Evolutionary conservation across 345 rosid genomes (phyloP).

Genomic region (Clausena lansium): DNA sequence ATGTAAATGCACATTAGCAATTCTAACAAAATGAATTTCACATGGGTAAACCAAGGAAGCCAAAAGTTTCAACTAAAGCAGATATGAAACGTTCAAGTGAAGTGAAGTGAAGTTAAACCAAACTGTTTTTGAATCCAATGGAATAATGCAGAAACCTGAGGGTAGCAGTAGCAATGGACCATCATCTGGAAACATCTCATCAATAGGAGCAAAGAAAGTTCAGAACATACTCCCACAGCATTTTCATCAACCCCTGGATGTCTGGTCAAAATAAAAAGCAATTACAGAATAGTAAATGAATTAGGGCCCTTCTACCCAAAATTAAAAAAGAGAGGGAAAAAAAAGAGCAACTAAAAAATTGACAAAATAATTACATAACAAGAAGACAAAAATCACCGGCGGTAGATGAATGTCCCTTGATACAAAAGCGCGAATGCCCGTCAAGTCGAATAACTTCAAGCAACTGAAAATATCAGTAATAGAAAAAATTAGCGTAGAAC

Average conservation of each 20-base stretch:
- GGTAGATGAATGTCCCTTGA: slow-evolving; percentile 91
- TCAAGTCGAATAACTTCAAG: slow-evolving; percentile 94
- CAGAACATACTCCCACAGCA: slow-evolving; percentile 88
- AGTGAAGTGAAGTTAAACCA: slow-evolving; percentile 15
- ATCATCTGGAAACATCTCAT: slow-evolving; percentile 98
- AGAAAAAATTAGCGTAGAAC: not conserved
- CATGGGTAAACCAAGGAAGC: not conserved
- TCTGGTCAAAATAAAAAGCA: slow-evolving; percentile 38
- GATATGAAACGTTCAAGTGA: not conserved
- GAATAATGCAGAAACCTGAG: slow-evolving; percentile 93
- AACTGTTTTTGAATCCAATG: slow-evolving; percentile 86
- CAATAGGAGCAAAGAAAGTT: slow-evolving; percentile 95
- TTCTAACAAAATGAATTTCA: not conserved
- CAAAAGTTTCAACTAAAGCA: too few species aligned
- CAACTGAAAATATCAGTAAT: slow-evolving; percentile 42
- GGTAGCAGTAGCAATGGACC: slow-evolving; percentile 88
- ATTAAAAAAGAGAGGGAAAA: too few species aligned
- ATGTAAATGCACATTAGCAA: not conserved
- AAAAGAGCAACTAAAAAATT: too few species aligned
- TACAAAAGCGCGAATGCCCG: slow-evolving; percentile 90
- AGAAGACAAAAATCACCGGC: slow-evolving; percentile 66
- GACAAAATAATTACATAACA: not conserved
- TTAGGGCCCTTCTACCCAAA: not conserved
- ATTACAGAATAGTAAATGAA: not conserved
- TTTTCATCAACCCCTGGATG: slow-evolving; percentile 92